Percentiles rank a stretch among this genome's conserved stretches.
Conservation (phyloP, 306 rosid genomes). For the Lagenaria siceraria region DNA sequence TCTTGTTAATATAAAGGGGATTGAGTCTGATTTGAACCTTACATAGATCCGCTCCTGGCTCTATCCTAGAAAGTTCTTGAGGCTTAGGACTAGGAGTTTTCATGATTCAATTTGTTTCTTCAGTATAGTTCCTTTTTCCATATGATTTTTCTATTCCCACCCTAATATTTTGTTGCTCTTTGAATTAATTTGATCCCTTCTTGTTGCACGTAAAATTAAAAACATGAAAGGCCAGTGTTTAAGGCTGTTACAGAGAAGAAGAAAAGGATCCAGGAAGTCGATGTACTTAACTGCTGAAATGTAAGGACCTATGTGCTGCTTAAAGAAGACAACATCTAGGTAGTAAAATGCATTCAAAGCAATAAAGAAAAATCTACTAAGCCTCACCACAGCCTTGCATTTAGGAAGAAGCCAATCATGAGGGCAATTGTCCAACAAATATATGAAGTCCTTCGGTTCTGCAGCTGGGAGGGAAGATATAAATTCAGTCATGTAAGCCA, state of each 20-base stretch:
- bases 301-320: neutral
- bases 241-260: neutral
- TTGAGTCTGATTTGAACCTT: neutral
- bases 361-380: neutral
- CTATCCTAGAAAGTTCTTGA: neutral
- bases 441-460: conserved; percentile 67
- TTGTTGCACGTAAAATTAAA: neutral
- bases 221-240: neutral
- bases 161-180: neutral
- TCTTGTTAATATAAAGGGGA: neutral
- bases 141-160: neutral
- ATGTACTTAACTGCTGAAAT: neutral
- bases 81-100: neutral
- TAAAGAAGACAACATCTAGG: neutral
- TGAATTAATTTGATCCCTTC: neutral
- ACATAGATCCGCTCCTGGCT: neutral
- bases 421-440: conserved; percentile 77
- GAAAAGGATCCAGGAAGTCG: neutral
- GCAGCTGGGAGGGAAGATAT: conserved; percentile 46
- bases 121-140: neutral
- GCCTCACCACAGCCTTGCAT: conserved; percentile 99
- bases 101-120: neutral
- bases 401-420: conserved; percentile 93
- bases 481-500: conserved; percentile 12
- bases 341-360: neutral